Conservation (phyloP, 2,329 filamentous ascomycete genomes). For the Pestalotiopsis sp. region DNA sequence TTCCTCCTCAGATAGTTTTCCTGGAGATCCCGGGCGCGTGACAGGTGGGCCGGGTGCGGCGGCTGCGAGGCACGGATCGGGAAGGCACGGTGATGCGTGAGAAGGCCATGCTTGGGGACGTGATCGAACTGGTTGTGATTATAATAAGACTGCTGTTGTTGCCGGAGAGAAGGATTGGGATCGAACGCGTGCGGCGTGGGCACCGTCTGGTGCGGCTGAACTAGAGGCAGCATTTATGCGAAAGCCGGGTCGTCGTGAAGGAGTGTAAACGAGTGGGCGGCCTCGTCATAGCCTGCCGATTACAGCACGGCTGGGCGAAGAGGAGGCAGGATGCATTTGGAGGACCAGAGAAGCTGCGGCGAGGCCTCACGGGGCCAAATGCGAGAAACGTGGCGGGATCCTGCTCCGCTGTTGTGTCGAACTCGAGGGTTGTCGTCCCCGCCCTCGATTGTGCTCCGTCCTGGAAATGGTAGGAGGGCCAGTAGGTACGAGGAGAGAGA, state of each 20-base stretch:
- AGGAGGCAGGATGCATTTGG: slow-evolving; percentile 42
- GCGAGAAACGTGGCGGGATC: not conserved
- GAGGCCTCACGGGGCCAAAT: not conserved
- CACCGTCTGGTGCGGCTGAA: slow-evolving; percentile 57
- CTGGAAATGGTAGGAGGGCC: not conserved
- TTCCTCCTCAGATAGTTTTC: slow-evolving; percentile 89
- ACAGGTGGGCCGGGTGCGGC: slow-evolving; percentile 30
- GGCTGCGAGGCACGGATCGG: slow-evolving; percentile 40
- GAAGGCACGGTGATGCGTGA: slow-evolving; percentile 34
- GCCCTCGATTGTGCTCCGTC: slow-evolving; percentile 4
- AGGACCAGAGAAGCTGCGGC: not conserved
- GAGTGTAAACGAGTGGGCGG: slow-evolving; percentile 19
- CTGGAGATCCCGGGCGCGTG: slow-evolving; percentile 34
- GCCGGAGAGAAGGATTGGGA: slow-evolving; percentile 16
- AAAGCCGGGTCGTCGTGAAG: slow-evolving; percentile 14
- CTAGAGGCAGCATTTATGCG: slow-evolving; percentile 49
- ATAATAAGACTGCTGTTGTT: slow-evolving; percentile 10
- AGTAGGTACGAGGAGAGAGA: not conserved
- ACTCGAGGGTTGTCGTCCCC: slow-evolving; percentile 14
- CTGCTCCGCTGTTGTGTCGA: not conserved
- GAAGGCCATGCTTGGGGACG: slow-evolving; percentile 17
- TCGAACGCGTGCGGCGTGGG: slow-evolving; percentile 45
- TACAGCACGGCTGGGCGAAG: slow-evolving; percentile 42
- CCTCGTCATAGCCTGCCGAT: slow-evolving; percentile 47
- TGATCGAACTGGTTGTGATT: slow-evolving; percentile 17